Percentiles rank a stretch among this genome's conserved stretches.
Evolutionary conservation across 257 asterid genomes (phyloP).

Genomic region (Nicotiana paniculata): DNA sequence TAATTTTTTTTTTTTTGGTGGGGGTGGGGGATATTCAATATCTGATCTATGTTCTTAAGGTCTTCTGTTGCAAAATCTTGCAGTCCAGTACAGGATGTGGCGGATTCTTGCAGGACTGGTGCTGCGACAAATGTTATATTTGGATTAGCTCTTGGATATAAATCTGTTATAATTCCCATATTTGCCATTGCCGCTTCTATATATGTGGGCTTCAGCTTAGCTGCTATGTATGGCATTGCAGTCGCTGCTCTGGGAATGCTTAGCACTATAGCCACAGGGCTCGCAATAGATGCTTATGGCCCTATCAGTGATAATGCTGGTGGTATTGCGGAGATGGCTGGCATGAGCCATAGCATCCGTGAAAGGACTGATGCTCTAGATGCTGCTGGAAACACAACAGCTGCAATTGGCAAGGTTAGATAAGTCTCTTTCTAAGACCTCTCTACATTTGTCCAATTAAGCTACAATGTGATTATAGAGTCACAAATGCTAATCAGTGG

Average conservation of each 20-base stretch:
- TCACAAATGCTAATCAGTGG: not conserved
- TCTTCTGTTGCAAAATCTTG: not conserved
- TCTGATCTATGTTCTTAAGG: not conserved
- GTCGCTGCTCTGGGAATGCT: slow-evolving; percentile 50
- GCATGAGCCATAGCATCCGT: slow-evolving; percentile 36
- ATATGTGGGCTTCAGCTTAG: slow-evolving; percentile 42
- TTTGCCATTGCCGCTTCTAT: slow-evolving; percentile 37
- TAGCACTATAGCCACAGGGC: slow-evolving; percentile 46
- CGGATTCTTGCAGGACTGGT: slow-evolving; percentile 47
- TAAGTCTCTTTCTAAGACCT: not conserved
- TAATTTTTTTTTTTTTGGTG: not conserved
- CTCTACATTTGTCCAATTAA: not conserved
- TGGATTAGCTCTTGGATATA: slow-evolving; percentile 48
- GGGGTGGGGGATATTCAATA: not conserved
- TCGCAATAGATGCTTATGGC: slow-evolving; percentile 45
- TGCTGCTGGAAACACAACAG: slow-evolving; percentile 50
- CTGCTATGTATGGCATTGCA: slow-evolving; percentile 45
- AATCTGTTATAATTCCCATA: slow-evolving; percentile 38
- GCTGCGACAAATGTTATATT: slow-evolving; percentile 46
- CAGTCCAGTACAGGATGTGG: slow-evolving; percentile 48
- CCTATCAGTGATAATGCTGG: slow-evolving; percentile 52
- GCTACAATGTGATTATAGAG: not conserved
- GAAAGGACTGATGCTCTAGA: slow-evolving; percentile 45
- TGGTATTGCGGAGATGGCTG: slow-evolving; percentile 50
- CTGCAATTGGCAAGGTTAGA: slow-evolving; percentile 42